These are phyloP conservation scores for Silybum marianum DNA, from an alignment of 129 eudicot species.

Conservation along the genomic window DNA sequence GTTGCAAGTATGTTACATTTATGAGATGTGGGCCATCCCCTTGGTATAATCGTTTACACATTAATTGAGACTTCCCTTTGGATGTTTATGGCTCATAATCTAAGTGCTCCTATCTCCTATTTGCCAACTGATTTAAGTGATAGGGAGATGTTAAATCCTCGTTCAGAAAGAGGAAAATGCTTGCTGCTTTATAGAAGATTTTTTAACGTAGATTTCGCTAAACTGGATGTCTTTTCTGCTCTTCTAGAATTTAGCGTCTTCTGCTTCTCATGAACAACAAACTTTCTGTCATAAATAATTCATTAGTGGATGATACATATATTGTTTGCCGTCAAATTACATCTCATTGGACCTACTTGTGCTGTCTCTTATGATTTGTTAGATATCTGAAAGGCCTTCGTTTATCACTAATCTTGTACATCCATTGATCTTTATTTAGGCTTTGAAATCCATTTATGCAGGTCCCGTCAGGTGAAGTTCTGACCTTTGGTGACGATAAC, in stretches of 20 bases:
- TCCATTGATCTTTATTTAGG: not conserved
- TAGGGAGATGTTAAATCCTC: not conserved
- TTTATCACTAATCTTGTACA: not conserved
- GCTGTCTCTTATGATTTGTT: not conserved
- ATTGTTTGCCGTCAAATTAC: not conserved
- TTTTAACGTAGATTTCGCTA: not conserved
- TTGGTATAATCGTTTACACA: not conserved
- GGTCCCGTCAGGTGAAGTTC: constrained; percentile 91
- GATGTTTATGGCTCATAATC: not conserved
- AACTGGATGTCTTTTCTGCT: not conserved
- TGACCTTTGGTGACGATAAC: constrained; percentile 75
- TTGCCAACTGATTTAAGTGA: not conserved
- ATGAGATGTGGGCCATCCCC: not conserved
- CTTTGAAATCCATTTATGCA: constrained; percentile 28
- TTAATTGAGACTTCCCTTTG: not conserved
- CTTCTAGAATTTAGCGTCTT: not conserved
- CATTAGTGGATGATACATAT: not conserved
- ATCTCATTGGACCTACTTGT: not conserved
- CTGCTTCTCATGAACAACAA: not conserved
- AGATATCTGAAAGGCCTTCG: not conserved
- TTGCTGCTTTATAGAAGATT: not conserved
- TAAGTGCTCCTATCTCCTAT: not conserved
- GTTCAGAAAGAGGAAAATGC: not conserved
- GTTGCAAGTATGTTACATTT: not conserved
- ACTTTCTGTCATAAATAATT: not conserved